Evolutionary conservation across 2,329 filamentous ascomycete genomes (phyloP), one percentile per base, ranked within the genome.

Genomic region (Mycocentrospora acerina): DNA sequence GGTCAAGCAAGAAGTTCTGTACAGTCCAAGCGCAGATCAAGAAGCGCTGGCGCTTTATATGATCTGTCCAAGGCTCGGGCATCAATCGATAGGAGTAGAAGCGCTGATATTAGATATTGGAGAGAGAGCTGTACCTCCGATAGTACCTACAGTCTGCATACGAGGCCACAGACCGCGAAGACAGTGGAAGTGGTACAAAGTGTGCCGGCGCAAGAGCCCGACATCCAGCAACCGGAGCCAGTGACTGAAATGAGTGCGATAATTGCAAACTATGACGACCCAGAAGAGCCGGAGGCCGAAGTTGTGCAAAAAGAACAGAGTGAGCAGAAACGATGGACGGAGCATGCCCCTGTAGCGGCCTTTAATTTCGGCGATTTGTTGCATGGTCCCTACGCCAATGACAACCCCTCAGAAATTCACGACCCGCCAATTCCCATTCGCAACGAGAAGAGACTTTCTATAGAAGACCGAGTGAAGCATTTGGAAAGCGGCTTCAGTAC

Each of bases 301-400:
- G 32, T 31, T 22, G 32, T 35, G 16, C 42, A 15, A 4, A 31
- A 42, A 22, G 18, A 29, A 4, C 38, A 40, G 19, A 17, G 26
- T 10, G 42, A 35, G 7, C 25, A 31, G 5, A 35, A 46, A 15
- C 42, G 9, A 5, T 22, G 19, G 19, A 22, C 5, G 5, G 36
- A 39, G 26, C 35, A 44, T 15, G 35, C 62, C 6, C 53, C 59
- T 0, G 57, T 62, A 6, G 55, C 60, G 27, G 55, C 62, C 2
- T 67, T 68, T 55, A 62, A 68, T 42, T 68, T 68, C 32, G 64
- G 64, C 10, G 50, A 59, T n/a, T 42, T 68, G 24, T 55, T 53
- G 27, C 55, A 44, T 15, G 55, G 44, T 9, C 53, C 54, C 32
- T 53, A 45, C 3, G 53, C 52, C 18, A 54, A 55, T 27, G 49